phyloP scores from a whole-genome alignment of 345 rosid genomes.

The Alliaria petiolata region DNA sequence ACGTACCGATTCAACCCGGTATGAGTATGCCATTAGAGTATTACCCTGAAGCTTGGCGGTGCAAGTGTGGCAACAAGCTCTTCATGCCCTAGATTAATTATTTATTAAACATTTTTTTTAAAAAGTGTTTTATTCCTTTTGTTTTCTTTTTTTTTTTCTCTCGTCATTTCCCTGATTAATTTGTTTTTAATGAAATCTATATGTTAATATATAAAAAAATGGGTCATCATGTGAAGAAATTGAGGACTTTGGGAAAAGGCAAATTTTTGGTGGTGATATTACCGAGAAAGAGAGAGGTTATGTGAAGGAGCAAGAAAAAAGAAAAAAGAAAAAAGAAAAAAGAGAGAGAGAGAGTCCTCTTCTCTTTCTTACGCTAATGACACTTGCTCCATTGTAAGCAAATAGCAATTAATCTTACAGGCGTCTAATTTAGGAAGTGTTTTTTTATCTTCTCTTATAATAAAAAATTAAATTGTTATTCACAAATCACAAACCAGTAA shows the following conservation, averaged over 20 bases:
- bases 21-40: conserved; percentile 67
- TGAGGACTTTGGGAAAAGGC: conserved; percentile 11
- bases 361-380: not conserved
- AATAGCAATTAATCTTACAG: conserved; percentile 6
- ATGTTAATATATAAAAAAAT: conserved; percentile 14
- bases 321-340: no score
- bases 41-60: conserved; percentile 99
- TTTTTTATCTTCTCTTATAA: not conserved
- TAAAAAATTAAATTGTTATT: not conserved
- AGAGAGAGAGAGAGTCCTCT: no score
- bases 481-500: not conserved
- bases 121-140: conserved; percentile 14
- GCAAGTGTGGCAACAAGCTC: conserved; percentile 81
- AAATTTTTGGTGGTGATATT: not conserved
- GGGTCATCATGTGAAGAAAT: conserved; percentile 22
- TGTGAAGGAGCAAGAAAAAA: no score
- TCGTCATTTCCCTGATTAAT: conserved; percentile 2
- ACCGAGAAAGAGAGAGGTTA: conserved; percentile 24
- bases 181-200: conserved; percentile 13
- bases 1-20: conserved; percentile 84
- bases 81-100: conserved; percentile 55
- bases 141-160: not conserved
- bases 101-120: not conserved
- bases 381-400: conserved; percentile 15
- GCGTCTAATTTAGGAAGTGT: not conserved